Percentiles rank a stretch among this genome's conserved stretches.
These are phyloP conservation scores for Mycena galericulata DNA, from an alignment of 768 basidiomycete species.

Conservation along the genomic window DNA sequence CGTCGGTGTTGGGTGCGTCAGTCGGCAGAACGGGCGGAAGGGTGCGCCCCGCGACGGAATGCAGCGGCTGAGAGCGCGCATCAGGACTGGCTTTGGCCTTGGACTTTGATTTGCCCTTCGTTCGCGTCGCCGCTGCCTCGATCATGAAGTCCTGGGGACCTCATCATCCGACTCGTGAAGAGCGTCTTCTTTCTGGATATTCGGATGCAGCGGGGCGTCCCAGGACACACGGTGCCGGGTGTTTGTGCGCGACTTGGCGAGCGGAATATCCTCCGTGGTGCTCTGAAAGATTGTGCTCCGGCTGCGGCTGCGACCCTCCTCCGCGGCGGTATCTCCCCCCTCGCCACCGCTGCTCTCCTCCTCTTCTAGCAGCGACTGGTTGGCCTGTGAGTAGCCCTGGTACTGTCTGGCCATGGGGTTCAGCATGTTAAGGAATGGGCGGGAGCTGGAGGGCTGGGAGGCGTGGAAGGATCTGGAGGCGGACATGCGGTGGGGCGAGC, in stretches of 20 bases:
- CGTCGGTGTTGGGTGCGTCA: conserved; percentile 43
- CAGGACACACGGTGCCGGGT: conserved; percentile 69
- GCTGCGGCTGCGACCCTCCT: conserved; percentile 65
- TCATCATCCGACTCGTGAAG: conserved; percentile 81
- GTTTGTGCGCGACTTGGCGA: conserved; percentile 50
- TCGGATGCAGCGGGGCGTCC: conserved; percentile 73
- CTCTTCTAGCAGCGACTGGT: conserved; percentile 78
- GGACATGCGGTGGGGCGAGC: conserved; percentile 44
- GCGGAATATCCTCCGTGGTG: conserved; percentile 37
- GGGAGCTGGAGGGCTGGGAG: conserved; percentile 65
- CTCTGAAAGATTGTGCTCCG: conserved; percentile 55
- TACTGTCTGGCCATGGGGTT: conserved; percentile 83
- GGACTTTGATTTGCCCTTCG: conserved; percentile 44
- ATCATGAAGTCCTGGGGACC: conserved; percentile 91
- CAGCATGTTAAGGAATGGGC: conserved; percentile 84
- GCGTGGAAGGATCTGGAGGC: conserved; percentile 50
- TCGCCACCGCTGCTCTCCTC: conserved; percentile 66
- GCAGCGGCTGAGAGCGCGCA: conserved; percentile 61
- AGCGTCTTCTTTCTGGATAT: conserved; percentile 76
- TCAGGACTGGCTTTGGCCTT: conserved; percentile 25
- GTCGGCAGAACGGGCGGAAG: conserved; percentile 54
- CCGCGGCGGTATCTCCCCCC: conserved; percentile 64
- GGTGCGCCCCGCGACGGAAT: conserved; percentile 60
- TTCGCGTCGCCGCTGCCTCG: conserved; percentile 69
- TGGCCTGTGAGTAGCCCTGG: conserved; percentile 81